A percentile compares a stretch with the other conserved stretches of the same genome.
phyloP scores from a whole-genome alignment of 306 rosid genomes.

The Heteromeles arbutifolia region DNA sequence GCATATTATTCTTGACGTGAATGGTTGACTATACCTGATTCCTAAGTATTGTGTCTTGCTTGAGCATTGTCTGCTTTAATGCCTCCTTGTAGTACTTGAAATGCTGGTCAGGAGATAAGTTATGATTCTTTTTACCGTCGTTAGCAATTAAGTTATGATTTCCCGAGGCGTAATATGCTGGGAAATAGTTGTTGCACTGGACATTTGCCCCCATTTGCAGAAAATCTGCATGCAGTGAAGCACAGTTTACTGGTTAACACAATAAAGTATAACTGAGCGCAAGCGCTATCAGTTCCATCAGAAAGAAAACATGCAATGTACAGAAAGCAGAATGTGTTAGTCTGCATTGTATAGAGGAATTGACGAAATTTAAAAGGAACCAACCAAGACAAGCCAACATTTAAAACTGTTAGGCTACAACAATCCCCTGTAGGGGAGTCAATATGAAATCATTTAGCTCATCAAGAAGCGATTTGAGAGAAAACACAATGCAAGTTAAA shows the following conservation, averaged over 20 bases:
- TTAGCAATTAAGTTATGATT: constrained; percentile 28
- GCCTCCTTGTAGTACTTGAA: constrained; percentile 35
- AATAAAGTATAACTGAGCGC: constrained; percentile 1
- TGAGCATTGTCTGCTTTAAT: constrained; percentile 56
- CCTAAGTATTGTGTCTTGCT: constrained; percentile 55
- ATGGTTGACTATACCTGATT: constrained; percentile 44
- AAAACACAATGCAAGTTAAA: not conserved
- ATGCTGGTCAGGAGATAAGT: constrained; percentile 21
- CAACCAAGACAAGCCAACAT: not conserved
- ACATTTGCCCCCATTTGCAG: constrained; percentile 37
- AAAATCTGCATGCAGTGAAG: constrained; percentile 32
- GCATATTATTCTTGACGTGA: not conserved
- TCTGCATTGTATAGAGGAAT: not conserved
- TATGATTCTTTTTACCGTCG: constrained; percentile 25
- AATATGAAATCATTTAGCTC: not conserved
- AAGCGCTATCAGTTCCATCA: constrained; percentile 11
- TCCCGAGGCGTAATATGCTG: constrained; percentile 20
- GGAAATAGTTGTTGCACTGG: constrained; percentile 32
- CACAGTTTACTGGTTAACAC: constrained; percentile 13
- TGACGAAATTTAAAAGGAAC: not conserved
- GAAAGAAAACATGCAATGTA: constrained; percentile 13
- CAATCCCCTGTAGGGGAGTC: not conserved
- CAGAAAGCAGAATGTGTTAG: not conserved
- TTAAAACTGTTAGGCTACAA: not conserved
- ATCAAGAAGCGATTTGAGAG: not conserved